Base-by-base conservation (phyloP, 352 stramenopile genomes). In the Phytophthora fragariaefolia region DNA sequence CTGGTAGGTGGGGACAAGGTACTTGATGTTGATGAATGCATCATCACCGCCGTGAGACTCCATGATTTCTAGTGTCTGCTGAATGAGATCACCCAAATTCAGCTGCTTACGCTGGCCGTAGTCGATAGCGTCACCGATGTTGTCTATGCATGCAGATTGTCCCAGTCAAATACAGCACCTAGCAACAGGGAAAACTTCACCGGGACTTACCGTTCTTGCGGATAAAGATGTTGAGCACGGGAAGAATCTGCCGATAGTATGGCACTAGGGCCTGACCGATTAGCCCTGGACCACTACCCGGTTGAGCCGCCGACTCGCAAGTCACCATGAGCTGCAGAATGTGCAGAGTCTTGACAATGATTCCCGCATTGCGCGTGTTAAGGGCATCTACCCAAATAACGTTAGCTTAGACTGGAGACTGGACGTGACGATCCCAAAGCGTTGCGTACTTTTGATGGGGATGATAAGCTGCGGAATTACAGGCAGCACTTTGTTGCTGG, bases 1-100 rank as follows among this genome's bases (percentile, higher is more conserved):
- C 76, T 99, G 93, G 79, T 98, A 99, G 1, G 96, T 98, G 3
- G 97, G 97, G 22, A 99, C 80, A 58, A 99, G 89, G 66, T 99
- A 99, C 69, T 99, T 99, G 76, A 99, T 99, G 81, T 99, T 99
- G 74, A 99, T 98, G 75, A 99, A 99, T 4, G 97, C 97, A 73
- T 99, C 93, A 69, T 98, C 91, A 17, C 97, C 97, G 27, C 97
- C 97, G 59, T 98, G 91, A 6, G 92, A 89, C 74, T 99, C 97
- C 71, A 99, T 97, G 60, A 97, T 90, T 71, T 99, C 96, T 3
- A 99, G 85, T 13, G 97, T 99, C 68, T 99, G 93, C 78, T 97
- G 91, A 52, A 99, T 98, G 3, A 99, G 80, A 47, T 98, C 96
- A 22, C 97, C 96, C 30, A 99, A 67, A 74, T 99, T 98, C 48